phyloP scores from a whole-genome alignment of 768 basidiomycete genomes.

The Collybiopsis confluens region DNA sequence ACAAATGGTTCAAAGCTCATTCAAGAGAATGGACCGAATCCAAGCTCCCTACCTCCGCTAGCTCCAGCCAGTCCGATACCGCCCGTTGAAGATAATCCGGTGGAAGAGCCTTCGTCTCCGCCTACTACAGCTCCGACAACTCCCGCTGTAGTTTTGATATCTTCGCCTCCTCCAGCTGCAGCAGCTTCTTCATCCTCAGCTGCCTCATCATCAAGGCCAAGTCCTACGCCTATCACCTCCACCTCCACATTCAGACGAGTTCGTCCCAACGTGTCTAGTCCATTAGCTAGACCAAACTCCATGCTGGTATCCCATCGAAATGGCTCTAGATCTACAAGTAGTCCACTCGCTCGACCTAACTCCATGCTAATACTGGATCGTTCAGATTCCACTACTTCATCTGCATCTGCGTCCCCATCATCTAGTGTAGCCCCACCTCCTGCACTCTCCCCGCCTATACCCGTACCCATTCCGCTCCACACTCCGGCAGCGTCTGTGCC shows the following conservation, averaged over 20 bases:
- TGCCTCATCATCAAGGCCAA: not conserved
- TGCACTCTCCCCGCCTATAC: not conserved
- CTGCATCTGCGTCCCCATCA: not conserved
- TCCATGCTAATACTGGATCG: not conserved
- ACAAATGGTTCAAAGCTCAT: not conserved
- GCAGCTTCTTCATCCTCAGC: not conserved
- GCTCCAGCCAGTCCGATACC: no score
- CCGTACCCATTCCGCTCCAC: not conserved
- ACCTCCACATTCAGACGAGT: slow-evolving; percentile 4
- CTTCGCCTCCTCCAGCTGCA: not conserved
- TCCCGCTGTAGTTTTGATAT: not conserved
- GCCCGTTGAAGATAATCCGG: not conserved
- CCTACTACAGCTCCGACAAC: not conserved
- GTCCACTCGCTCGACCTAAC: not conserved
- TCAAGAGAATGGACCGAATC: not conserved
- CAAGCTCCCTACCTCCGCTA: no score
- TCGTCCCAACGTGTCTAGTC: not conserved
- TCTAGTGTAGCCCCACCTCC: not conserved
- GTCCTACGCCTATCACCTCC: not conserved
- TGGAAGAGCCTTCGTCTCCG: not conserved
- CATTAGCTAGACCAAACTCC: not conserved
- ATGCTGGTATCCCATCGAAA: not conserved
- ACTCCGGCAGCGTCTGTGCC: no score
- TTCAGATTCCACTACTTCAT: not conserved
- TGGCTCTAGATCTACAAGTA: not conserved